Evolutionary conservation across 2,329 filamentous ascomycete genomes (phyloP).

Genomic region (Fusarium sp.): DNA sequence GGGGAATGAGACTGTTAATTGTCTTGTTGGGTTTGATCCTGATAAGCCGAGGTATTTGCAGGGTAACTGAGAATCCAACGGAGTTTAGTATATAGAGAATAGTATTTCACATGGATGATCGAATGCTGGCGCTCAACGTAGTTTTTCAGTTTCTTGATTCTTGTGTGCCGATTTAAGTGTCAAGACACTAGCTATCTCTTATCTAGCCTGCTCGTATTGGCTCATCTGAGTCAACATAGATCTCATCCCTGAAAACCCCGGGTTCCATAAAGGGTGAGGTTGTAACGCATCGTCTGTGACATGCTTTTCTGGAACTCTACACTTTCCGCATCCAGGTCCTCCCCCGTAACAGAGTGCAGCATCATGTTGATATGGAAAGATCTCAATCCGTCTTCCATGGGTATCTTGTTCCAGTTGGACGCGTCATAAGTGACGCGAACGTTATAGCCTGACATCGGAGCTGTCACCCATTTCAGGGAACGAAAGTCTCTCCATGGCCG

Average conservation of each 20-base stretch:
- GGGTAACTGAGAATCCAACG: too few relatives aligned
- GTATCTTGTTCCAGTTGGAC: neutral
- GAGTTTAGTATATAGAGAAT: too few relatives aligned
- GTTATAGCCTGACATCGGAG: neutral
- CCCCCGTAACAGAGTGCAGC: neutral
- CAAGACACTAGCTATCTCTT: too few relatives aligned
- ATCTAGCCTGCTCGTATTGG: too few relatives aligned
- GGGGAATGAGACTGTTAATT: slow-evolving; percentile 41
- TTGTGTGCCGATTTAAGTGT: too few relatives aligned
- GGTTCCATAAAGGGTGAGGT: neutral
- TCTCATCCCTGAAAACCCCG: neutral
- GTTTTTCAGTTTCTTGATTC: too few relatives aligned
- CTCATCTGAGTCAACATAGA: neutral
- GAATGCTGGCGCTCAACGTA: too few relatives aligned
- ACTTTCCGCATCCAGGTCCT: neutral
- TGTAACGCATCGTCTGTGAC: neutral
- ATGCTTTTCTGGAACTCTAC: neutral
- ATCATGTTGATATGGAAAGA: neutral
- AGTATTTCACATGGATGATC: too few relatives aligned
- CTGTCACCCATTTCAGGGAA: neutral
- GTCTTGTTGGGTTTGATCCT: slow-evolving; percentile 39
- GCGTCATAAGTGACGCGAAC: neutral
- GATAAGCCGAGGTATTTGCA: slow-evolving; percentile 34
- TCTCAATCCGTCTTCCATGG: neutral
- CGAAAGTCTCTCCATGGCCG: neutral